Evolutionary conservation across 2,329 filamentous ascomycete genomes (phyloP), one percentile per base, ranked within the genome.

Genomic region (Hypoxylon sp.): DNA sequence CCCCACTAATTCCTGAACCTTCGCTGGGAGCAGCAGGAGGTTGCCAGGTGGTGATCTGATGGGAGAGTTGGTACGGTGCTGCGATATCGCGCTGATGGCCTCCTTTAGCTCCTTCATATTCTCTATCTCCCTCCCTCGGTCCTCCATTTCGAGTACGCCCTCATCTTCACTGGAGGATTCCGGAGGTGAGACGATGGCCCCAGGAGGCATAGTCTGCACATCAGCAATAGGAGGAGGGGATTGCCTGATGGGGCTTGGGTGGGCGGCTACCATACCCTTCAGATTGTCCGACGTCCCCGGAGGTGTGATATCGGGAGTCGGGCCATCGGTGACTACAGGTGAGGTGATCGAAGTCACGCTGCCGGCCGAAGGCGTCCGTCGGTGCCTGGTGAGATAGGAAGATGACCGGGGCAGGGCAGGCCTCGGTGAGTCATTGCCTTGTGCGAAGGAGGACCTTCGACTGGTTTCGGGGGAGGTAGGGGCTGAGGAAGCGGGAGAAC

Each of bases 101-200:
- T 90, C 88, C 74, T 96, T 87, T 47, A 97, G 79, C 71, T 94
- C 89, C 71, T 80, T 78, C n/a, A 84, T 72, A 63, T 79, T 83
- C 57, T 81, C 79, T 9, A 81, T 74, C 47, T 78, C 75, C 45
- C 81, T 77, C n/a, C 78, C 80, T 3, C 80, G 76, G 4, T 58
- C 54, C 17, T 64, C 55, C 26, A 77, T 69, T 48, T 79, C 74
- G 2, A 73, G 74, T 20, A 68, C 77, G 66, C 85, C 87, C 69
- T 96, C 92, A 66, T 96, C 92, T 72, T 97, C 93, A 74, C 93
- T 92, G 21, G 84, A 83, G 27, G 93, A 97, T 69, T 97, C 94
- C 8, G 94, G 94, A 29, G 94, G 94, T 0, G 94, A 97, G 57
- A 96, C 90, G 67, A 97, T 86, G 62, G 91, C 92, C 60, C 91